A percentile compares a stretch with the other conserved stretches of the same genome.
Evolutionary conservation across 768 basidiomycete species (phyloP).

Genomic region (Gloeophyllum trabeum): DNA sequence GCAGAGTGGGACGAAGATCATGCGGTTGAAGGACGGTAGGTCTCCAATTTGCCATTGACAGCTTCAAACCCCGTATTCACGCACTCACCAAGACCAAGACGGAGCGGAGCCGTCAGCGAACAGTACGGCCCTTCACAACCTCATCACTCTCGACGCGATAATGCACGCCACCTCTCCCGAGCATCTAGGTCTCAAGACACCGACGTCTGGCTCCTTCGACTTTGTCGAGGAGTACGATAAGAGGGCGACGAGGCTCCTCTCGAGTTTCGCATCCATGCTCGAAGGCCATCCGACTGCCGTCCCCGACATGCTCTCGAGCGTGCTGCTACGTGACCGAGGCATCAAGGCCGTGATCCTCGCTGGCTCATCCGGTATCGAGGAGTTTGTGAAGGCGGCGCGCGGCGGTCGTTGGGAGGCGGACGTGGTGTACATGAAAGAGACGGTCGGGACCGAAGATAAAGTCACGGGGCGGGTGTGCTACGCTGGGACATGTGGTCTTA

Average conservation of each 20-base stretch:
- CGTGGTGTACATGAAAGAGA: not conserved
- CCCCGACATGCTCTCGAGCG: not conserved
- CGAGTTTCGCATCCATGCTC: not conserved
- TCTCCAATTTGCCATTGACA: not conserved
- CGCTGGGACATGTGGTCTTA: not conserved
- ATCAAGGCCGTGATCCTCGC: not conserved
- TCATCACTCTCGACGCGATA: slow-evolving; percentile 2
- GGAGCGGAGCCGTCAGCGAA: slow-evolving; percentile 17
- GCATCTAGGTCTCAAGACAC: slow-evolving; percentile 14
- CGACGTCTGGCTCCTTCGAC: slow-evolving; percentile 7
- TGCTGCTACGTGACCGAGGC: not conserved
- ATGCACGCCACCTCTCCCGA: slow-evolving; percentile 1
- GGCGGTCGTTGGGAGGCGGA: not conserved
- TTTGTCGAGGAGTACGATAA: slow-evolving; percentile 9
- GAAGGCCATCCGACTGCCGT: not conserved
- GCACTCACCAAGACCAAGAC: slow-evolving; percentile 11
- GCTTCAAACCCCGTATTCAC: not conserved
- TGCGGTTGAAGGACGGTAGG: slow-evolving; percentile 26
- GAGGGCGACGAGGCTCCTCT: slow-evolving; percentile 12
- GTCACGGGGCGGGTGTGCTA: not conserved
- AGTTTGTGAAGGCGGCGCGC: not conserved
- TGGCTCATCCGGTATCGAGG: not conserved
- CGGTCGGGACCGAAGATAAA: not conserved
- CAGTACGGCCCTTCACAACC: slow-evolving; percentile 12
- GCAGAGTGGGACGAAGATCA: slow-evolving; percentile 22